These are phyloP conservation scores for Picea engelmannii DNA, from an alignment of 83 land plant species.

Conservation along the genomic window DNA sequence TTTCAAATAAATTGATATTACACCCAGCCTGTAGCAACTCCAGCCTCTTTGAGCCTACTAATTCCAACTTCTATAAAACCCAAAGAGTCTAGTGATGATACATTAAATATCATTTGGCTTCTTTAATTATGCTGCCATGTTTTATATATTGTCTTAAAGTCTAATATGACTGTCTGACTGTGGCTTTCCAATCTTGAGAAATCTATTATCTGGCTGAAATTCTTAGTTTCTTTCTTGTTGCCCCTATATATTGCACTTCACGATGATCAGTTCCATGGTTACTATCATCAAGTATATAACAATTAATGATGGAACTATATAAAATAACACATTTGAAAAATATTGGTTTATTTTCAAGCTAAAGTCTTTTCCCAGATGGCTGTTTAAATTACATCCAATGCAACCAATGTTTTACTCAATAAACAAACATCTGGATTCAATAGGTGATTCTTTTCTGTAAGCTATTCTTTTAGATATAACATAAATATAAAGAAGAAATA, in stretches of 20 bases:
- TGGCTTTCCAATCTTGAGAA: background rate
- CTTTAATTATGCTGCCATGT: background rate
- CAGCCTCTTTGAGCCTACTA: background rate
- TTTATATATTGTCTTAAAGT: background rate
- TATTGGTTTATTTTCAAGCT: too few species aligned
- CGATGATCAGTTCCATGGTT: background rate
- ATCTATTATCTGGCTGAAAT: constrained; percentile 3
- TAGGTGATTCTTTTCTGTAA: too few species aligned
- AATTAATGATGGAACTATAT: too few species aligned
- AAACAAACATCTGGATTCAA: too few species aligned
- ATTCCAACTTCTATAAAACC: background rate
- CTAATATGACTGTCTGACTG: background rate
- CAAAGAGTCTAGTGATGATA: background rate
- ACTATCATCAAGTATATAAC: too few species aligned
- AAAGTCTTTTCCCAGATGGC: too few species aligned
- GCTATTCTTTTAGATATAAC: too few species aligned
- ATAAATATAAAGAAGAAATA: too few species aligned
- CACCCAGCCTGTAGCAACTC: background rate
- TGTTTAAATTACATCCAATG: too few species aligned
- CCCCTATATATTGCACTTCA: background rate
- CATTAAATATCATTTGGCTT: background rate
- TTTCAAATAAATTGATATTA: background rate
- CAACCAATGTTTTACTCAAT: too few species aligned
- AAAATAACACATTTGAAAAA: too few species aligned
- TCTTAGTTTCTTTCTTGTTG: background rate